These are phyloP conservation scores for Spirogloea muscicola DNA, from an alignment of 139 green algal genomes.

Conservation along the genomic window DNA sequence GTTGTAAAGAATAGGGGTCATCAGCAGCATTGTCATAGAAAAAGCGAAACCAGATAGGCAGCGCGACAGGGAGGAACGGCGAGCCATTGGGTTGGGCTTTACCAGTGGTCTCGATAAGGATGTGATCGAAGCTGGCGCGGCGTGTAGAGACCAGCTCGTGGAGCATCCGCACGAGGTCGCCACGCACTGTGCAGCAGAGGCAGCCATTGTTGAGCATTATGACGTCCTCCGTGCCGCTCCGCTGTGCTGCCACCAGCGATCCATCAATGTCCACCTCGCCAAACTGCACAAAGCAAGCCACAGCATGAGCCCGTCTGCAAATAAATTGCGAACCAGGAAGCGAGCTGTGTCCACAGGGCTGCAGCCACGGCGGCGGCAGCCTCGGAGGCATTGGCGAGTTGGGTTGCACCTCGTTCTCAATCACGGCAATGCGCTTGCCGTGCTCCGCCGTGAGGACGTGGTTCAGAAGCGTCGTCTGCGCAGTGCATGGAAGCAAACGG, in stretches of 20 bases:
- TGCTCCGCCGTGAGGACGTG: constrained; percentile 79
- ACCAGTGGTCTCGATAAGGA: constrained; percentile 93
- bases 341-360: too few relatives aligned
- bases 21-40: too few relatives aligned
- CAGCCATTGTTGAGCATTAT: constrained; percentile 92
- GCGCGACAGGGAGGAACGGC: too few relatives aligned
- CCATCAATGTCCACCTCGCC: constrained; percentile 95
- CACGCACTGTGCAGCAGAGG: constrained; percentile 91
- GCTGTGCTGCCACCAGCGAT: constrained; percentile 40
- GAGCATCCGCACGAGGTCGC: constrained; percentile 83
- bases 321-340: too few relatives aligned
- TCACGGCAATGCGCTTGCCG: constrained; percentile 82
- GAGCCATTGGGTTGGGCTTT: too few relatives aligned
- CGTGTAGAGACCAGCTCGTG: constrained; percentile 61
- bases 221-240: constrained; percentile 60
- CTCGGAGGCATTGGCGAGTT: too few relatives aligned
- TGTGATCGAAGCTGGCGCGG: constrained; percentile 73
- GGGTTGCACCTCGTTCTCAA: constrained; percentile 81
- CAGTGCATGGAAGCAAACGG: too few relatives aligned
- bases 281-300: constrained; percentile 65
- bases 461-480: constrained; percentile 89
- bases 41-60: too few relatives aligned
- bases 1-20: too few relatives aligned
- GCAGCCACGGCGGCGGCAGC: too few relatives aligned
- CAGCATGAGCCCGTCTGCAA: background rate